Evolutionary conservation across 305 asterid genomes (phyloP), one percentile per base, ranked within the genome.

Genomic region (Rubia balearica): DNA sequence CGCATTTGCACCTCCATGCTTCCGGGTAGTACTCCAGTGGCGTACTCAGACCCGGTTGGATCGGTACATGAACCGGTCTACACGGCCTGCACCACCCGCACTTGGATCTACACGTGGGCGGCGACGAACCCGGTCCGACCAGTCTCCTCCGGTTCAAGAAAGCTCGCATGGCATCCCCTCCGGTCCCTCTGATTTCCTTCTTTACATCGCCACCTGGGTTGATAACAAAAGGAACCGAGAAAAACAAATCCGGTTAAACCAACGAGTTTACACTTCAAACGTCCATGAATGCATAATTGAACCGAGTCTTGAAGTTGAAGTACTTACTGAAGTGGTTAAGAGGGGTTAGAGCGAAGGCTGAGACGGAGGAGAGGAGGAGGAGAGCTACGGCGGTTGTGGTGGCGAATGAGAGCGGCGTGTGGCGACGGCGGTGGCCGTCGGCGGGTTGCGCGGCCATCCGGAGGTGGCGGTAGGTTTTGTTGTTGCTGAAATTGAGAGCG

Each of bases 1-100:
- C 93, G 79, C 97, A 90, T 79, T 84, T 83, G 88, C 97, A 90
- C 43, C 96, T 83, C 96, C 97, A 90, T n/a, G 96, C 97, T 69
- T 90, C 96, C 1, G 96, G 96, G 61, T 90, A 90, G 69, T 90
- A 90, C 87, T 90, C 97, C 45, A 88, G 74, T 63, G 94, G 89
- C 66, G 70, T 68, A n/a, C 83, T 82, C 69, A 87, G 73, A 16
- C 92, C 96, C 1, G 97, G 96, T 65, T 84, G 94, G 74, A 90
- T 85, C 63, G 96, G 89, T 17, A 88, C 89, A 79, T 85, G 96
- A 75, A 88, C 97, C 73, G 94, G 83, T 71, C 77, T 84, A 71
- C 97, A 90, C 41, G 97, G 97, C 3, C 77, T 41, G 51, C 97
- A 90, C 24, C 78, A 40, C 65, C 89, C 96, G 61, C 97, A 90